Evolutionary conservation across 208 protist genomes (phyloP), one percentile per base, ranked within the genome.

Genomic region (Trypanosomatidae sp.): DNA sequence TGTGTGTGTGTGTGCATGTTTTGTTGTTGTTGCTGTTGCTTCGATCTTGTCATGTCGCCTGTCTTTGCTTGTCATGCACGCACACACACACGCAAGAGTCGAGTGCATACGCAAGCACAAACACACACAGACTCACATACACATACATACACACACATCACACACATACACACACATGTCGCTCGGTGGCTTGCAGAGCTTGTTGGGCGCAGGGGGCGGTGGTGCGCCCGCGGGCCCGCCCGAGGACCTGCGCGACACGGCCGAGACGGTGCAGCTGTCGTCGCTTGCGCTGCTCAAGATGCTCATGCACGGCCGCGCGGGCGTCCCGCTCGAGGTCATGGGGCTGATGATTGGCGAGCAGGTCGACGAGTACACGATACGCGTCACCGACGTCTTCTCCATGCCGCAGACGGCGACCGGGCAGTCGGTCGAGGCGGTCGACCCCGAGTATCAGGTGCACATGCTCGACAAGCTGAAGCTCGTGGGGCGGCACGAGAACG

Each of bases 251-350:
- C 69, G 66, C 11, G 98, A 99, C 72, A 99, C 97, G 10, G 78
- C 97, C 7, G 99, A 99, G 65, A 98, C 92, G 24, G 87, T 99
- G 15, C 92, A 99, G 61, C 99, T 99, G 30, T 99, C 96, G 1
- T 98, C 97, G 20, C 87, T 99, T 8, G 97, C 98, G n/a, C 86
- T 99, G 15, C 81, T 99, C 19, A 99, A 97, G 81, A 99, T 99
- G 98, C 89, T 99, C 20, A 98, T 99, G 56, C 98, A 99, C 67
- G 98, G 97, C 18, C 85, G 97, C 25, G 96, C 97, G 19, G 98
- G 98, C 40, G 97, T 99, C 24, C 98, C 98, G 27, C 90, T 99
- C 49, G 98, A 99, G 74, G 98, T 99, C 41, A 99, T 99, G 98
- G 99, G 99, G 11, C 83, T 99, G 16, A 99, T 99, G 98, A 92